Evolutionary conservation across 1,284 basidiomycete species (phyloP), one percentile per base, ranked within the genome.

Genomic region (Tremellales sp.): DNA sequence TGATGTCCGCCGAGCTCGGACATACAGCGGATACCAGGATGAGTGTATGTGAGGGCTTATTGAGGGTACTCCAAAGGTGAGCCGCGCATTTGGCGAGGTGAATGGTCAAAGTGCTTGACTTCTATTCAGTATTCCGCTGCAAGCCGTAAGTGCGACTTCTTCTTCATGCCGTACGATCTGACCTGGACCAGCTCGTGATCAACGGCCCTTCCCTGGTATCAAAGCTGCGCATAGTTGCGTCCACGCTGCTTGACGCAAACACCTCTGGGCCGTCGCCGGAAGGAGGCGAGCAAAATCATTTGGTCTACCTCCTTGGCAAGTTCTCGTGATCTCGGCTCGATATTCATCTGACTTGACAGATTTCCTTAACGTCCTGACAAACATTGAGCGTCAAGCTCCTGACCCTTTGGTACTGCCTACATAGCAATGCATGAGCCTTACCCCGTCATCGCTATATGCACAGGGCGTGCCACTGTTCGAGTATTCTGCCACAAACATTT

Each of bases 151-250:
- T 43, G 24, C 10, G 10, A 31, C 15, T 31, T 15, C 15, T 15
- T 15, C 8, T 8, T 40, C 29, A 49, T 17, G n/a, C 27, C 40
- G 3, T n/a, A 44, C 12, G 7, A 19, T n/a, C n/a, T n/a, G n/a
- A n/a, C n/a, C 22, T n/a, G 19, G 17, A 37, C 4, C 37, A 63
- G 61, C 61, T 63, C 11, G 59, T 55, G 3, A 55, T 53, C n/a
- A 63, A 63, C 40, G 61, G 61, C 13, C 61, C 61, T 3, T 59
- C 61, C 1, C 27, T 61, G 5, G 61, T 63, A 4, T 52, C 53
- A 12, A 63, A 63, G 27, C 55, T 63, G 27, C 47, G 61, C 8
- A 50, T 59, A 3, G 61, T 63, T 21, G 61, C 61, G 12, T 53
- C 57, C 8, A 61, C 59, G 1, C 40, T 61, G n/a, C 53, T 61